Evolutionary conservation across 116 monocot species (phyloP).

Genomic region (Posidonia oceanica): DNA sequence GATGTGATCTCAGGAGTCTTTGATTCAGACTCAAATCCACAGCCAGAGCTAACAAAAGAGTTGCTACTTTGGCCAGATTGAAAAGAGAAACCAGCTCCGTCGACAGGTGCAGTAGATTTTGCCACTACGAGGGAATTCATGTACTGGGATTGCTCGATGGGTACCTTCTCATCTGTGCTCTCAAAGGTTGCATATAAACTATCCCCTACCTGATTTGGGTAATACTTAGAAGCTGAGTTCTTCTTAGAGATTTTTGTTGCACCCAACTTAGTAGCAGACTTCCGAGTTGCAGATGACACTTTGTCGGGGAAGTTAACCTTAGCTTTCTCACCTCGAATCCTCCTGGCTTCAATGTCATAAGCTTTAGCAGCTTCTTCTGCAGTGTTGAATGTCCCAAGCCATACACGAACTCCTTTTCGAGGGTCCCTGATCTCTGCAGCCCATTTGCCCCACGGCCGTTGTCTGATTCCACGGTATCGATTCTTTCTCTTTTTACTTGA

Average conservation of each 20-base stretch:
- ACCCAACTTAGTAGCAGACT: neutral
- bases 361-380: constrained; percentile 73
- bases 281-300: constrained; percentile 4
- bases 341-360: constrained; percentile 59
- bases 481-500: constrained; percentile 47
- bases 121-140: neutral
- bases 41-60: constrained; percentile 26
- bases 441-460: constrained; percentile 81
- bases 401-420: constrained; percentile 55
- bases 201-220: neutral
- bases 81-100: constrained; percentile 9
- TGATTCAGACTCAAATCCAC: constrained; percentile 29
- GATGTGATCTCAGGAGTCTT: constrained; percentile 50
- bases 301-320: constrained; percentile 70
- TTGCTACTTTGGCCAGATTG: constrained; percentile 49
- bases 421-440: constrained; percentile 79
- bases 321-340: constrained; percentile 62
- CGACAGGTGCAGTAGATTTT: neutral
- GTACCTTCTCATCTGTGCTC: constrained; percentile 14
- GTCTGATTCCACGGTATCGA: constrained; percentile 56
- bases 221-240: constrained; percentile 1
- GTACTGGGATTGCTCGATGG: constrained; percentile 4
- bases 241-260: constrained; percentile 4
- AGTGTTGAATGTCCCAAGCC: constrained; percentile 64
- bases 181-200: constrained; percentile 15